Percentiles rank a stretch among this genome's conserved stretches.
Conservation (phyloP, 2,329 filamentous ascomycete genomes). For the Teratosphaeria zuluensis region DNA sequence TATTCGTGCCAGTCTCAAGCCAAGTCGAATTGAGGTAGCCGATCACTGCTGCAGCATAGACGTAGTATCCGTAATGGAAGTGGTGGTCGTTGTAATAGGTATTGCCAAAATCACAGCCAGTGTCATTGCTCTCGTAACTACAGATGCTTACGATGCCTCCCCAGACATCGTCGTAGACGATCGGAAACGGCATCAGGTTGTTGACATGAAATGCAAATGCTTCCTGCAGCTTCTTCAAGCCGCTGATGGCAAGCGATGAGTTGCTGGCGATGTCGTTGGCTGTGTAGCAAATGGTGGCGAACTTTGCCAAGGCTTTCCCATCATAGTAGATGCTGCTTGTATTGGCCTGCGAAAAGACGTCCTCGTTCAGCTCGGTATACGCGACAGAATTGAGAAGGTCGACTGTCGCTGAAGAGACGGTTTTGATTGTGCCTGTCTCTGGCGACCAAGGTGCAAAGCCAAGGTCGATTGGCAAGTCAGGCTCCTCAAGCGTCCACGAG, state of each 20-base stretch:
- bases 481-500: constrained; percentile 69
- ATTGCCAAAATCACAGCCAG: constrained; percentile 78
- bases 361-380: constrained; percentile 60
- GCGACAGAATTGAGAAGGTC: constrained; percentile 48
- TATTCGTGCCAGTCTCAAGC: constrained; percentile 53
- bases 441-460: constrained; percentile 71
- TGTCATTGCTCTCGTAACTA: constrained; percentile 65
- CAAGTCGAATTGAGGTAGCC: constrained; percentile 67
- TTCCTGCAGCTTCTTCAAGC: constrained; percentile 40
- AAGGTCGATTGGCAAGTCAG: constrained; percentile 61
- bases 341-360: constrained; percentile 64
- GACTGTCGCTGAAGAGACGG: neutral
- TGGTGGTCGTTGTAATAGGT: constrained; percentile 61
- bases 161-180: constrained; percentile 55
- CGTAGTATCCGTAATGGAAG: constrained; percentile 71
- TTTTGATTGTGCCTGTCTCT: constrained; percentile 5
- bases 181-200: constrained; percentile 36
- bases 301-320: constrained; percentile 49
- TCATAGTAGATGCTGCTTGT: constrained; percentile 86
- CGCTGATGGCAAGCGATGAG: constrained; percentile 43
- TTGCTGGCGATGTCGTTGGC: constrained; percentile 45
- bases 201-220: constrained; percentile 39
- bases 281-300: constrained; percentile 36
- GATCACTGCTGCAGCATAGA: constrained; percentile 76
- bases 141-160: constrained; percentile 71